Conservation (phyloP, 345 rosid genomes). For the Camelina sativa region DNA sequence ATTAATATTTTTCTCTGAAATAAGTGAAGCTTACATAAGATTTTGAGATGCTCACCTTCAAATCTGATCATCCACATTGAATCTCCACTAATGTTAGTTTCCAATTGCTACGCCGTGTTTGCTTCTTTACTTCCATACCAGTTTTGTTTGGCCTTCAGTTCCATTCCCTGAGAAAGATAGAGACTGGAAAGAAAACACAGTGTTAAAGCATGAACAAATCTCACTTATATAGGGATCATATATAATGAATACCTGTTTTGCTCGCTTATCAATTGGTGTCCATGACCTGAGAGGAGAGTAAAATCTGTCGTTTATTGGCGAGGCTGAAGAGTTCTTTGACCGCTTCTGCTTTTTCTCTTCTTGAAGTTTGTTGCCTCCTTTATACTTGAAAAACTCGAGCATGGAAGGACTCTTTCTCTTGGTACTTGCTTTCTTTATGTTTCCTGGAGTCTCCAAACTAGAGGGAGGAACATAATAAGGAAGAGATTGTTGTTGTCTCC, state of each 20-base stretch:
- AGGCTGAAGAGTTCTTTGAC: slow-evolving; percentile 47
- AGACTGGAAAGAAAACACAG: slow-evolving; percentile 53
- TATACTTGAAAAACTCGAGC: slow-evolving; percentile 79
- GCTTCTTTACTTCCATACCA: slow-evolving; percentile 70
- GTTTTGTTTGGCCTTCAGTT: slow-evolving; percentile 71
- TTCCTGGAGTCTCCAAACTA: slow-evolving; percentile 43
- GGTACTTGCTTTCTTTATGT: slow-evolving; percentile 47
- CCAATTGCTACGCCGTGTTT: slow-evolving; percentile 33
- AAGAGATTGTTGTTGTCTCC: slow-evolving; percentile 59
- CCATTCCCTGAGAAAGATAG: slow-evolving; percentile 60
- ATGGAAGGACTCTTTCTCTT: slow-evolving; percentile 82
- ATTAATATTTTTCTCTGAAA: slow-evolving; percentile 5
- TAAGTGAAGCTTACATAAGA: slow-evolving; percentile 24
- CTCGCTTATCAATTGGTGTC: slow-evolving; percentile 81
- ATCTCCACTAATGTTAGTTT: slow-evolving; percentile 10
- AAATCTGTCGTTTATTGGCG: slow-evolving; percentile 47
- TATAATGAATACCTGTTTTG: slow-evolving; percentile 55
- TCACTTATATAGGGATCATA: background rate
- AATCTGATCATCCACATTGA: slow-evolving; percentile 8
- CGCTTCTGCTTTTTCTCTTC: slow-evolving; percentile 67
- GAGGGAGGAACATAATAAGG: slow-evolving; percentile 55
- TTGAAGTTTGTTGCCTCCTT: slow-evolving; percentile 62
- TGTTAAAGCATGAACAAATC: slow-evolving; percentile 10
- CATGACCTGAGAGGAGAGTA: slow-evolving; percentile 49
- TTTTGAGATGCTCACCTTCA: slow-evolving; percentile 25